Base-by-base conservation (phyloP, 148 eudicot genomes). In the Chenopodium berlandieri region DNA sequence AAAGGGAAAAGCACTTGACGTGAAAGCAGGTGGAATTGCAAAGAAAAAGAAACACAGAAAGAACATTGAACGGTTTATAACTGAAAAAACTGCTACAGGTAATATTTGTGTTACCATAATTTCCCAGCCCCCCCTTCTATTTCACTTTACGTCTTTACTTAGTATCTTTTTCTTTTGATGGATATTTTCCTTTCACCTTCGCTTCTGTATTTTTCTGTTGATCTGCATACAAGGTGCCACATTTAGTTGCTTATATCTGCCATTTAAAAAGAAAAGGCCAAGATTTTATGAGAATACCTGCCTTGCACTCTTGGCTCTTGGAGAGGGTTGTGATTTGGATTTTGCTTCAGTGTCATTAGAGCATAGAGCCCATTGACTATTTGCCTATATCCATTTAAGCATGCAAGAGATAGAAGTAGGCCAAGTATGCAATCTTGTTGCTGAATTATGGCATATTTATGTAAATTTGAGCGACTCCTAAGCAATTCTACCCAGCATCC, bases 1-100 rank as follows among this genome's bases (percentile, higher is more conserved):
- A 74, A 94, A 94, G 84, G 98, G 98, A 20, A 93, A 91, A 76
- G 82, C 97, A 52, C 87, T 93, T 83, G 89, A 89, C 78, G 94
- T 92, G 83, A 94, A 89, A 85, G 83, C 89, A 47, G 89, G 81
- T 73, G 85, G 88, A 1, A 31, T 89, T 44, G 82, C 83, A 37
- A 94, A 94, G 91, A 92, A 91, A 80, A 91, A 86, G 88, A 94
- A 92, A 72, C 88, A 94, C 6, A 87, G 74, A 80, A 83, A 84
- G 71, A 76, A 75, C 37, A 67, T 69, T 75, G 87, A 91, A 65
- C 84, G 84, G 73, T 76, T 84, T 7, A 78, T 80, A 66, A 66
- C 52, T 6, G 78, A 71, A 63, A 75, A 79, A 52, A 84, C 84
- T 54, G 79, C 67, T 27, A 78, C 93, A 84, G 94, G 97, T 92